Base-by-base conservation (phyloP, 495 filamentous ascomycete species). In the Entonaema liquescens region DNA sequence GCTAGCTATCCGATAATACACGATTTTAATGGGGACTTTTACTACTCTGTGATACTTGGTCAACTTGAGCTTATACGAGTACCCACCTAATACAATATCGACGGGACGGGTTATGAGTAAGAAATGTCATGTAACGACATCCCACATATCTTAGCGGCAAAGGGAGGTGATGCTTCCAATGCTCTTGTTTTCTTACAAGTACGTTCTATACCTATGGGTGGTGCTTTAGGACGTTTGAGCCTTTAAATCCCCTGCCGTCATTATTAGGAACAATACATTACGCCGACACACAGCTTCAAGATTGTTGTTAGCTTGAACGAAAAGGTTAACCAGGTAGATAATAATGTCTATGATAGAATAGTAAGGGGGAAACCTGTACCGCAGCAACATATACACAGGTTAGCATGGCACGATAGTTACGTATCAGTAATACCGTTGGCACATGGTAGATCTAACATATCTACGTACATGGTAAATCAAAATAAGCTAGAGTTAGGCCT, bases 391-490 rank as follows among this genome's bases (percentile, higher is more conserved):
- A 23, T 42, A 38, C 9, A 15, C 13, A 17, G 4, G 8, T 40
- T 17, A 40, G 38, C 5, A 40, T 40, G 2, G 17, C n/a, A 40
- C 5, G 5, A 40, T n/a, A n/a, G n/a, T n/a, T n/a, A 17, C 15
- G 17, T 17, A 7, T 8, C 40, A 15, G 1, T 17, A 11, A 31
- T 15, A 25, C 17, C 13, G 6, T 17, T n/a, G 23, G 7, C 23
- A 35, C 5, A 11, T 61, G 5, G 4, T 29, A 8, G 19, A 33
- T 15, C 3, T 23, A 11, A 5, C 12, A 8, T n/a, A 12, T 53
- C 25, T 26, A 60, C 59, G 62, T 52, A 68, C 52, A 21, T 21
- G 31, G 59, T 59, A 13, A 55, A 57, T 4, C 59, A 11, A 62
- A 52, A 6, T 52, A 59, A 21, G 52, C 26, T 4, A 13, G 5